Conservation (phyloP, 1,139 yeast species). For the Yamadazyma conglobata region DNA sequence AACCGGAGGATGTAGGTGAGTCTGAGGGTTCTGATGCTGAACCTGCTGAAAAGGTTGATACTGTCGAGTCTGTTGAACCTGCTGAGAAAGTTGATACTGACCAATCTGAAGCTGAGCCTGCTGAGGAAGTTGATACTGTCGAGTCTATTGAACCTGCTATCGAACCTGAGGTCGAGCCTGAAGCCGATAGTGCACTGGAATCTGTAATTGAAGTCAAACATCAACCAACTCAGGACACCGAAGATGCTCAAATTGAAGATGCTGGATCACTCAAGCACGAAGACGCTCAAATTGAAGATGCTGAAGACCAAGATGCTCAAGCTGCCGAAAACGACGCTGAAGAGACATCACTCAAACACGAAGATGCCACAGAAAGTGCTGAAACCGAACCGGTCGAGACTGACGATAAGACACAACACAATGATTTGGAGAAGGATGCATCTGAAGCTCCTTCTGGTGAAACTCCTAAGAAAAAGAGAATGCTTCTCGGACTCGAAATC, state of each 20-base stretch:
- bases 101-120: not conserved
- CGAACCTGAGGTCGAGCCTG: not conserved
- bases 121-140: not conserved
- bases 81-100: not conserved
- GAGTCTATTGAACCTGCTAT: not conserved
- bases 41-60: not conserved
- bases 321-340: constrained; percentile 4
- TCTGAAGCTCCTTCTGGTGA: too few relatives aligned
- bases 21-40: not conserved
- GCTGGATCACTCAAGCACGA: too few relatives aligned
- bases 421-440: too few relatives aligned
- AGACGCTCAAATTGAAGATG: constrained; percentile 5
- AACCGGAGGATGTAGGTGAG: not conserved
- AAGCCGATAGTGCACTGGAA: not conserved
- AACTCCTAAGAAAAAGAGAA: too few relatives aligned
- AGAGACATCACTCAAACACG: not conserved
- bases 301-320: constrained; percentile 4
- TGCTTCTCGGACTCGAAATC: constrained; percentile 22
- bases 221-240: constrained; percentile 6
- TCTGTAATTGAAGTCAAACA: not conserved
- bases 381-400: constrained; percentile 2
- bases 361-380: not conserved
- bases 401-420: constrained; percentile 1
- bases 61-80: not conserved
- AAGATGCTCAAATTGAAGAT: constrained; percentile 5